A percentile compares a stretch with the other conserved stretches of the same genome.
Conservation (phyloP, 257 asterid species). For the Paraleonurus japonicus region DNA sequence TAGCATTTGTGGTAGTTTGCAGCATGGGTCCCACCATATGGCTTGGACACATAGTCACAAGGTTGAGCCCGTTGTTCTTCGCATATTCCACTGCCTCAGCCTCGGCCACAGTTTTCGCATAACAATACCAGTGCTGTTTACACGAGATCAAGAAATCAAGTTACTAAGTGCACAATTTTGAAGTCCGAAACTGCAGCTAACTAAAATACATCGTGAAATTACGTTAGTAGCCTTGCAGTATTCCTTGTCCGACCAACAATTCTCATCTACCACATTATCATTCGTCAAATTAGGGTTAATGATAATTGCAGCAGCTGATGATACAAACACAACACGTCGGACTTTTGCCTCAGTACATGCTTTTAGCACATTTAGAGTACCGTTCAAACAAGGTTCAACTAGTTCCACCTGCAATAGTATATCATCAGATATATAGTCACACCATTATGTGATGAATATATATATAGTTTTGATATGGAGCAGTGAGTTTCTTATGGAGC, state of each 20-base stretch:
- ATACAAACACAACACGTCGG: conserved; percentile 58
- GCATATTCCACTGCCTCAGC: conserved; percentile 69
- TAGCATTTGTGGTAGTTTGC: conserved; percentile 53
- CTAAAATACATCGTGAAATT: neutral
- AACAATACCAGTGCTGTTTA: conserved; percentile 73
- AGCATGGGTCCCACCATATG: conserved; percentile 68
- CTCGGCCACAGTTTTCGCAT: conserved; percentile 71
- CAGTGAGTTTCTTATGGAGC: too few species aligned
- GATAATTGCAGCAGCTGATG: conserved; percentile 54
- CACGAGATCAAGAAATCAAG: neutral
- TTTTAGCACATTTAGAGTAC: conserved; percentile 70
- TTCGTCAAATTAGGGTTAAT: conserved; percentile 64
- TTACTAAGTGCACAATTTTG: neutral
- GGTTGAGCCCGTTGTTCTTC: conserved; percentile 46
- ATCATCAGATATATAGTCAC: neutral
- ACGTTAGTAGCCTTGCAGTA: conserved; percentile 69
- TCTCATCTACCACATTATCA: conserved; percentile 52
- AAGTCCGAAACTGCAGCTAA: neutral
- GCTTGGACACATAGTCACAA: conserved; percentile 55
- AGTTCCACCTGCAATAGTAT: conserved; percentile 55
- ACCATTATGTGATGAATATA: neutral
- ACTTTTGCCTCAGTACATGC: conserved; percentile 64
- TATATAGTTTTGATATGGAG: too few species aligned
- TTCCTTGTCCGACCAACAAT: conserved; percentile 78
- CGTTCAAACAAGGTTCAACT: conserved; percentile 68